These are phyloP conservation scores for Hericium erinaceus DNA, from an alignment of 768 basidiomycete genomes.

Conservation along the genomic window DNA sequence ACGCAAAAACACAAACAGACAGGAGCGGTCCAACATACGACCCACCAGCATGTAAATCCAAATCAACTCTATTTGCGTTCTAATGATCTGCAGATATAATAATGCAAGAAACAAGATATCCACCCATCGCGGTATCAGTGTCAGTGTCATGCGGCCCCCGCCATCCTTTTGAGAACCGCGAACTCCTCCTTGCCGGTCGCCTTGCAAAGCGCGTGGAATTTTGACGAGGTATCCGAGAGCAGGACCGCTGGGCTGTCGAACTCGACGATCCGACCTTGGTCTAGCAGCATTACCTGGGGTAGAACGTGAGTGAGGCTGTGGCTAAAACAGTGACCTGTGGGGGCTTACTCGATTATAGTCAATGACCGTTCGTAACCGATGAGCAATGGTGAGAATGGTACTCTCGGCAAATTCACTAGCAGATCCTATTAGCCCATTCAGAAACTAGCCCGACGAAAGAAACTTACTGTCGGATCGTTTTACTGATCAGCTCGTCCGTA, in stretches of 20 bases:
- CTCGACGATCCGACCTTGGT: constrained; percentile 70
- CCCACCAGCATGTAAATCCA: too few relatives aligned
- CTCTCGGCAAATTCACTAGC: constrained; percentile 67
- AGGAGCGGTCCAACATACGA: too few relatives aligned
- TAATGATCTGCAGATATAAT: neutral
- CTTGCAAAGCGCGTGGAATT: constrained; percentile 60
- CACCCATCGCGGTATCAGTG: too few relatives aligned
- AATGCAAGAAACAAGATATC: too few relatives aligned
- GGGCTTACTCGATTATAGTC: constrained; percentile 69
- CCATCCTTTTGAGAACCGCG: constrained; percentile 57
- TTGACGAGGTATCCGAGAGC: constrained; percentile 46
- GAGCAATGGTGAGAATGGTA: constrained; percentile 79
- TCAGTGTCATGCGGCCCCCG: constrained; percentile 23
- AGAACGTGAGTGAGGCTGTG: constrained; percentile 3
- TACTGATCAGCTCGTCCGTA: constrained; percentile 79
- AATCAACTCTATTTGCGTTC: neutral
- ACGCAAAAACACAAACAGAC: too few relatives aligned
- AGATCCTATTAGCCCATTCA: neutral
- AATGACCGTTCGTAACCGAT: constrained; percentile 69
- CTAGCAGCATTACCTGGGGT: constrained; percentile 65
- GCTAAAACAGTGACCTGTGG: neutral
- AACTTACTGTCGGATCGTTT: constrained; percentile 70
- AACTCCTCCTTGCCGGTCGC: constrained; percentile 71
- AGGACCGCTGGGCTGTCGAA: constrained; percentile 57
- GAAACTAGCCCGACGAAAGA: neutral